These are phyloP conservation scores for Candida dajiaensis DNA, from an alignment of 805 yeast species.

Conservation along the genomic window DNA sequence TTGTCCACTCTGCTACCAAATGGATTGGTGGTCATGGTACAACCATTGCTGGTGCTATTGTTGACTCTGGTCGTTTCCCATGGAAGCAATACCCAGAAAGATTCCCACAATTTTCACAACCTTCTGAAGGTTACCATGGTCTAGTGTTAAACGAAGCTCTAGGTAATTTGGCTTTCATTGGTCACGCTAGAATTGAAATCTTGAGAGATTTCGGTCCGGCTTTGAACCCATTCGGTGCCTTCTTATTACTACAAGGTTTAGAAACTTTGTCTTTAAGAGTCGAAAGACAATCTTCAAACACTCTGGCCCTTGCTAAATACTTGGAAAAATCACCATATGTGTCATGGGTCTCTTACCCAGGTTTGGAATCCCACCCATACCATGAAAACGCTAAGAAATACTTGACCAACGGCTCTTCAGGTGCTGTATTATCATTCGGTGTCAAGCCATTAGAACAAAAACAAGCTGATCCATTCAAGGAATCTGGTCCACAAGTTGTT, in stretches of 20 bases:
- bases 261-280: slow-evolving; percentile 92
- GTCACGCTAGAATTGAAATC: slow-evolving; percentile 75
- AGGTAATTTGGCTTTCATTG: slow-evolving; percentile 74
- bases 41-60: slow-evolving; percentile 85
- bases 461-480: slow-evolving; percentile 54
- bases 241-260: slow-evolving; percentile 83
- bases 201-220: slow-evolving; percentile 91
- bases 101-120: slow-evolving; percentile 87
- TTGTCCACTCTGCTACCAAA: slow-evolving; percentile 92
- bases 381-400: slow-evolving; percentile 83
- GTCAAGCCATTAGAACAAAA: slow-evolving; percentile 62
- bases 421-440: slow-evolving; percentile 87
- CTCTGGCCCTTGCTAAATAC: slow-evolving; percentile 72
- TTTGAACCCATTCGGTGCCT: slow-evolving; percentile 82
- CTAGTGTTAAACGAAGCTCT: slow-evolving; percentile 74
- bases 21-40: slow-evolving; percentile 99
- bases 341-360: slow-evolving; percentile 89
- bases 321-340: slow-evolving; percentile 71
- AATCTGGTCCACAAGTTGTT: slow-evolving; percentile 78
- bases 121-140: slow-evolving; percentile 94
- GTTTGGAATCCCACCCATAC: slow-evolving; percentile 69
- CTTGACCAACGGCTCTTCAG: slow-evolving; percentile 62
- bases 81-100: slow-evolving; percentile 81
- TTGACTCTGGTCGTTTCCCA: slow-evolving; percentile 91
- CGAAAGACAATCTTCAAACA: slow-evolving; percentile 85